Base-by-base conservation (phyloP, 345 rosid genomes). In the Acer campestre region DNA sequence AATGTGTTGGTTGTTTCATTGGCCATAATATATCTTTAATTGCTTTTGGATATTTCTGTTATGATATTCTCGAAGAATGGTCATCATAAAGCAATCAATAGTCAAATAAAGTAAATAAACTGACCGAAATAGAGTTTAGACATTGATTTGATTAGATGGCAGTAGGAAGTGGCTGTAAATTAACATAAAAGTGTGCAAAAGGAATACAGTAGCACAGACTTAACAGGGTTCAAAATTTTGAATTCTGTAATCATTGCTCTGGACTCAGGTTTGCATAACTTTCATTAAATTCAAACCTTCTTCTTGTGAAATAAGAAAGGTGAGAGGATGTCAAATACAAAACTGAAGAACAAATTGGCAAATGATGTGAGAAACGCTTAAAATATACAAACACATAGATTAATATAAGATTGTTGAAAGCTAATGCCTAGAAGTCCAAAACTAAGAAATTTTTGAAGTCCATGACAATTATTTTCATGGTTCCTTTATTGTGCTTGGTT, bases 141-240 rank as follows among this genome's bases (percentile, higher is more conserved):
- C 8, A 11, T 51, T 55, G 1, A 9, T 70, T 17, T 75, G 56
- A 58, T 49, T 61, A 61, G 22, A 11, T 40, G 46, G 56, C 18
- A 23, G 58, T 80, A 35, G 53, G 62, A 74, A 75, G 49, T 27
- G 31, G 44, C 31, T 59, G 20, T 29, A 17, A 35, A 51, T 55
- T 55, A 70, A 51, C 35, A 11, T 23, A 35, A 31, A 27, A 73
- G 6, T 58, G 18, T 35, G 13, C 48, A 53, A 67, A 18, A 4
- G 7, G 49, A 29, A 23, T 56, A 38, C 4, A 3, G 4, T 61
- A 40, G 17, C 46, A 22, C 38, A 59, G 35, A 73, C 6, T 35
- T 11, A 25, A 20, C 18, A 22, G 46, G 49, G 17, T 58, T 20
- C 27, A 16, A 22, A 35, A 7, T 18, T 71, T 38, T 58, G 66